These are phyloP conservation scores for Balansia obtecta DNA, from an alignment of 2,329 filamentous ascomycete species.

Conservation along the genomic window DNA sequence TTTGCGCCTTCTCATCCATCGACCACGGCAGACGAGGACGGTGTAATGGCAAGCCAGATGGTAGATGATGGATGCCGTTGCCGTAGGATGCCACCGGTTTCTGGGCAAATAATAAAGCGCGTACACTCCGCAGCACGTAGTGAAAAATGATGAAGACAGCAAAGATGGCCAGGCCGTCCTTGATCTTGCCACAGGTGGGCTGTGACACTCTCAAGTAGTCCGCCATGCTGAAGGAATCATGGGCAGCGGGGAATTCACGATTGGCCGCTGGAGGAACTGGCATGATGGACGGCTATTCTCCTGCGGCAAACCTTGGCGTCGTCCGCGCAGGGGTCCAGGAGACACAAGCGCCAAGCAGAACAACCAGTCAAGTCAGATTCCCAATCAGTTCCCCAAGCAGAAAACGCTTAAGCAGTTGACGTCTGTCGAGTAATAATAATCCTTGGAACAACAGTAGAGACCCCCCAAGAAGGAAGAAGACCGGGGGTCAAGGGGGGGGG, in stretches of 20 bases:
- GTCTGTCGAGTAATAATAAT: too few relatives aligned
- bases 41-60: slow-evolving; percentile 8
- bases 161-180: slow-evolving; percentile 20
- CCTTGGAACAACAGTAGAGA: too few relatives aligned
- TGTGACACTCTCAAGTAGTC: slow-evolving; percentile 20
- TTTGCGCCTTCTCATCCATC: slow-evolving; percentile 16
- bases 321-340: slow-evolving; percentile 1
- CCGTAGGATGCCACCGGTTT: not conserved
- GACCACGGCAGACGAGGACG: slow-evolving; percentile 11
- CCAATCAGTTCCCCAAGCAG: too few relatives aligned
- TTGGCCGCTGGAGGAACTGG: slow-evolving; percentile 19
- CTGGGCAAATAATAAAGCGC: slow-evolving; percentile 1
- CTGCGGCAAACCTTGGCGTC: slow-evolving; percentile 1
- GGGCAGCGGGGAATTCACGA: slow-evolving; percentile 19
- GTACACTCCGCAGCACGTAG: slow-evolving; percentile 15
- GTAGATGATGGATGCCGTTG: slow-evolving; percentile 5
- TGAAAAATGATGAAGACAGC: slow-evolving; percentile 23
- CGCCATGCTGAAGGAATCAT: slow-evolving; percentile 14
- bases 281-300: slow-evolving; percentile 12
- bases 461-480: too few relatives aligned
- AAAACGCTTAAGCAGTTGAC: not conserved
- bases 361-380: not conserved
- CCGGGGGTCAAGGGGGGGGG: too few relatives aligned
- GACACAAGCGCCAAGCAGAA: not conserved
- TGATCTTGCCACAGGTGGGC: slow-evolving; percentile 17